Conservation (phyloP, 2,329 filamentous ascomycete species). For the Xylaria sp. region DNA sequence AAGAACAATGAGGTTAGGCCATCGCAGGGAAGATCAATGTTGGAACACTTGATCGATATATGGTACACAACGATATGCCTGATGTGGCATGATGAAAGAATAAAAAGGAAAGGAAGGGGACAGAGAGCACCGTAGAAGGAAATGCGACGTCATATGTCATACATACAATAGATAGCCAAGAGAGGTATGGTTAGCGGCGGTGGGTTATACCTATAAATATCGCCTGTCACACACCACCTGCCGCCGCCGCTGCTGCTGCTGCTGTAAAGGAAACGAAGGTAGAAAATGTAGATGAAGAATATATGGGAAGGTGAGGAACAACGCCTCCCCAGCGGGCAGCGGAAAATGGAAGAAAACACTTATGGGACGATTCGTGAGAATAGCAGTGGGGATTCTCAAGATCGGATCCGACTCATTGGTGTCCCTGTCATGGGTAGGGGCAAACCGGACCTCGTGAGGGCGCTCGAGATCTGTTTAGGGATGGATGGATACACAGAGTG, state of each 20-base stretch:
- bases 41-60: slow-evolving; percentile 13
- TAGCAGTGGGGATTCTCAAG: neutral
- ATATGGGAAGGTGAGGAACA: too few species aligned
- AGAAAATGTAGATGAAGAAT: neutral
- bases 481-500: neutral
- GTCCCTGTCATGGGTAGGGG: neutral
- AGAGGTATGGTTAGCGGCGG: neutral
- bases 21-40: neutral
- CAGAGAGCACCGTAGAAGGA: slow-evolving; percentile 15
- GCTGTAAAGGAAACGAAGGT: neutral
- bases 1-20: neutral
- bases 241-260: neutral
- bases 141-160: slow-evolving; percentile 40
- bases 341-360: neutral
- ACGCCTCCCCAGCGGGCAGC: too few species aligned
- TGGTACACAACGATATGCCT: neutral
- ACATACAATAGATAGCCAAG: slow-evolving; percentile 28
- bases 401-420: neutral
- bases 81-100: slow-evolving; percentile 14
- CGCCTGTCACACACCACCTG: neutral
- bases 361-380: neutral
- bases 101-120: slow-evolving; percentile 26
- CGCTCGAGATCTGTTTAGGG: neutral
- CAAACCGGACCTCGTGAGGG: neutral
- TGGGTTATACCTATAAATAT: neutral